Evolutionary conservation across 164 flowering plant species (phyloP).

Genomic region (Houttuynia cordata): DNA sequence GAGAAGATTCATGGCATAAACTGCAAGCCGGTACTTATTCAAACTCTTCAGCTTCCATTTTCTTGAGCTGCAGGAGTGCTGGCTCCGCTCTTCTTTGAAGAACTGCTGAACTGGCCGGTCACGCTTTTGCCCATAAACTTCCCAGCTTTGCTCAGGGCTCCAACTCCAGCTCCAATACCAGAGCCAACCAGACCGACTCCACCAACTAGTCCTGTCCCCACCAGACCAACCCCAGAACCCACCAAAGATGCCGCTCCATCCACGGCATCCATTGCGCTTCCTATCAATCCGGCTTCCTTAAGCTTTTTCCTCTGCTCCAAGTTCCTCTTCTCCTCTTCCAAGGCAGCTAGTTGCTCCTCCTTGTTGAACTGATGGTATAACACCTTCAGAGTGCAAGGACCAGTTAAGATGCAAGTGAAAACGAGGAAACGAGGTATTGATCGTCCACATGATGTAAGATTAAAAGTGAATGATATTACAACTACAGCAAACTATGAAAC

Average conservation of each 20-base stretch:
- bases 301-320: constrained; percentile 67
- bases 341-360: constrained; percentile 76
- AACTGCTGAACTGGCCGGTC: constrained; percentile 36
- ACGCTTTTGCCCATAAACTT: constrained; percentile 82
- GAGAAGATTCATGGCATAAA: too few relatives aligned
- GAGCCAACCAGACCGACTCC: constrained; percentile 49
- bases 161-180: constrained; percentile 56
- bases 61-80: constrained; percentile 50
- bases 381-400: constrained; percentile 30
- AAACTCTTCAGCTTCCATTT: constrained; percentile 27
- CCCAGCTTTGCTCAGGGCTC: constrained; percentile 80
- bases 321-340: constrained; percentile 80
- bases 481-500: too few relatives aligned
- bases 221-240: constrained; percentile 53
- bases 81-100: constrained; percentile 40
- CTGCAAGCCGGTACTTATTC: too few relatives aligned
- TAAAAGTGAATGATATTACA: too few relatives aligned
- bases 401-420: background rate
- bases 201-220: constrained; percentile 51
- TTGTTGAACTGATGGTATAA: constrained; percentile 63
- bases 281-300: constrained; percentile 75
- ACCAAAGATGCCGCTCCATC: constrained; percentile 66
- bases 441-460: too few relatives aligned
- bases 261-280: constrained; percentile 94
- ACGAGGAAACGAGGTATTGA: background rate